Evolutionary conservation across 306 rosid genomes (phyloP), one percentile per base, ranked within the genome.

Genomic region (Alnus rubra): DNA sequence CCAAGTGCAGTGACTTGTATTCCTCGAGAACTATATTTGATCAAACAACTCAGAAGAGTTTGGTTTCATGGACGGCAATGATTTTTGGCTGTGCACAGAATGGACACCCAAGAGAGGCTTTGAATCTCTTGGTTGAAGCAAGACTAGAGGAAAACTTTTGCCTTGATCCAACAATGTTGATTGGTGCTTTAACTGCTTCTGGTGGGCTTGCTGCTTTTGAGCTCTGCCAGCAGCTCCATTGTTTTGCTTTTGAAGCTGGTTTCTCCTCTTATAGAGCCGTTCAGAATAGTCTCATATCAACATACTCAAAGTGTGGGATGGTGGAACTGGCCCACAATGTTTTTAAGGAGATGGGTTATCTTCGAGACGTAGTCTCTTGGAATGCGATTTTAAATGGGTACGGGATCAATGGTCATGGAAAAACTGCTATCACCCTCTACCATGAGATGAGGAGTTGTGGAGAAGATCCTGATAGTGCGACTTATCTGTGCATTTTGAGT

Each of bases 141-240:
- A 64, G 63, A 76, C 73, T 49, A 2, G 64, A 64, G 42, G 80
- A 64, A 50, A 64, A 49, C 37, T 51, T 76, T 23, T 35, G 33
- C 62, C 73, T 64, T 64, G 39, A 64, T 76, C 33, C 73, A 63
- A 35, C 69, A 76, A 64, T 76, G 80, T n/a, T 49, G 73, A 10
- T 76, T 4, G 28, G 39, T 65, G 73, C 73, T 55, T 65, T 49
- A 49, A 76, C 63, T 76, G 62, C 49, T 62, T 62, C 72, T 1
- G 62, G 72, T 50, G 72, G n/a, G 49, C 73, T 76, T 62, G 79
- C 73, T 63, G 49, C 80, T 65, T 64, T 76, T 31, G 80, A 76
- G 73, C 63, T 64, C 35, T 64, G 79, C 49, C 62, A 14, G 62
- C 80, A 76, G 60, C 73, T 76, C 52, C 80, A 76, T 28, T 63